Evolutionary conservation across 2,329 filamentous ascomycete species (phyloP).

Genomic region (Pseudogymnoascus sp.): DNA sequence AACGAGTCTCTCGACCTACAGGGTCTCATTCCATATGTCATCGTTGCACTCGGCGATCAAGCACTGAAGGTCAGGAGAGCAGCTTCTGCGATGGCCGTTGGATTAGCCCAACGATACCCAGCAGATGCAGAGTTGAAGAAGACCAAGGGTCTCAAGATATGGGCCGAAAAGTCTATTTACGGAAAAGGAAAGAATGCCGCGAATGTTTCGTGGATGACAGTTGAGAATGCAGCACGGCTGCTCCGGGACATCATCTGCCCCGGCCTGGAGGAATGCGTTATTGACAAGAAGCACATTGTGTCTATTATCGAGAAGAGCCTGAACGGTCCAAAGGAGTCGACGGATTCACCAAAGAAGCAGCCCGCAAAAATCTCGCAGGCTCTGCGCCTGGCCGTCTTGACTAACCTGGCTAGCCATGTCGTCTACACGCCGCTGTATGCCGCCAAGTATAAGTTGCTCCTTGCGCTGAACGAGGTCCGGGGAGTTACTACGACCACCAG

Average conservation of each 20-base stretch:
- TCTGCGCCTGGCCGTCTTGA: constrained; percentile 55
- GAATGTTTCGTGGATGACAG: constrained; percentile 47
- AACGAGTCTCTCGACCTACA: constrained; percentile 59
- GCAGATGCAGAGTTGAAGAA: constrained; percentile 35
- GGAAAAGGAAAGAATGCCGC: constrained; percentile 42
- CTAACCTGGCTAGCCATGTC: constrained; percentile 67
- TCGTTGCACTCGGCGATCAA: constrained; percentile 66
- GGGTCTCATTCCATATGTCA: constrained; percentile 70
- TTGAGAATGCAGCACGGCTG: constrained; percentile 51
- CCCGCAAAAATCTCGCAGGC: constrained; percentile 43
- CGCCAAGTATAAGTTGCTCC: constrained; percentile 66
- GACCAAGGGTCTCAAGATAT: constrained; percentile 33
- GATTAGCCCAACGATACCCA: constrained; percentile 45
- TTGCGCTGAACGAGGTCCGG: constrained; percentile 63
- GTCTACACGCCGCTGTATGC: constrained; percentile 58
- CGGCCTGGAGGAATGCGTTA: constrained; percentile 73
- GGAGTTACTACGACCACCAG: constrained; percentile 61
- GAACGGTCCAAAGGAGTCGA: constrained; percentile 42
- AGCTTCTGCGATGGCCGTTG: constrained; percentile 58
- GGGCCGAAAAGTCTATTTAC: constrained; percentile 61
- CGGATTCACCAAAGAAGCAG: constrained; percentile 38
- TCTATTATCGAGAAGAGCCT: constrained; percentile 54
- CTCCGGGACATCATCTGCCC: constrained; percentile 62
- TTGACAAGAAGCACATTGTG: constrained; percentile 66
- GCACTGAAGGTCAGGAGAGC: constrained; percentile 69